Conservation (phyloP, 495 filamentous ascomycete genomes). For the Glutinoglossum americanum region DNA sequence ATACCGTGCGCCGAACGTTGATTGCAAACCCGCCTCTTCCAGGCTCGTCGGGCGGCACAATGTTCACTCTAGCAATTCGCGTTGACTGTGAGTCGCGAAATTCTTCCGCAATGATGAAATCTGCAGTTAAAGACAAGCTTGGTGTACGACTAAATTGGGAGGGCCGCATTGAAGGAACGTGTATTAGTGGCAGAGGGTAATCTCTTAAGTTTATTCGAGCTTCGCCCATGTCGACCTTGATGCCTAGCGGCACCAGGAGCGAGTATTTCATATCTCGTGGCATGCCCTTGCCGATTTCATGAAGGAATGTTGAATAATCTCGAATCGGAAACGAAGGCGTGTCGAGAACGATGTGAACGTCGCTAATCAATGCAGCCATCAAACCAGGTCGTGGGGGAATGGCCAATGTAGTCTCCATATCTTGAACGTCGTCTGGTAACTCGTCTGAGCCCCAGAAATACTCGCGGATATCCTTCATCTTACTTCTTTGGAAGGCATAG, state of each 20-base stretch:
- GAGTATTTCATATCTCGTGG: constrained; percentile 76
- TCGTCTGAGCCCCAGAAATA: constrained; percentile 73
- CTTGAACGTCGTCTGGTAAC: constrained; percentile 54
- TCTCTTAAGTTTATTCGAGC: constrained; percentile 66
- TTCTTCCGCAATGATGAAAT: constrained; percentile 96
- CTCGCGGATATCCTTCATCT: constrained; percentile 57
- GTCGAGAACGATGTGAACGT: constrained; percentile 69
- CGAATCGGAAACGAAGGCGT: constrained; percentile 77
- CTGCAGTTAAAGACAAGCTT: constrained; percentile 62
- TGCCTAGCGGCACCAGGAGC: constrained; percentile 70
- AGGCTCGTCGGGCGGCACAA: constrained; percentile 44
- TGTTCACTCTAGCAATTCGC: constrained; percentile 58
- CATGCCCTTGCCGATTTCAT: constrained; percentile 87
- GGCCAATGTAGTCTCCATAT: constrained; percentile 66
- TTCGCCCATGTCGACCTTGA: constrained; percentile 83
- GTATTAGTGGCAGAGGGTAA: constrained; percentile 80
- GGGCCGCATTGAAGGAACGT: constrained; percentile 63
- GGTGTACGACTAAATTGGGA: constrained; percentile 56
- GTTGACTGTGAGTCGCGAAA: constrained; percentile 56
- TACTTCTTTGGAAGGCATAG: constrained; percentile 41
- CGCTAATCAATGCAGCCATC: constrained; percentile 59
- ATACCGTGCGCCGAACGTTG: constrained; percentile 75
- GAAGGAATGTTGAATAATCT: constrained; percentile 61
- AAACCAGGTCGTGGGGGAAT: constrained; percentile 73
- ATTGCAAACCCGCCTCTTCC: constrained; percentile 46